These are phyloP conservation scores for Xylaria telfairii DNA, from an alignment of 495 filamentous ascomycete genomes.

Conservation along the genomic window DNA sequence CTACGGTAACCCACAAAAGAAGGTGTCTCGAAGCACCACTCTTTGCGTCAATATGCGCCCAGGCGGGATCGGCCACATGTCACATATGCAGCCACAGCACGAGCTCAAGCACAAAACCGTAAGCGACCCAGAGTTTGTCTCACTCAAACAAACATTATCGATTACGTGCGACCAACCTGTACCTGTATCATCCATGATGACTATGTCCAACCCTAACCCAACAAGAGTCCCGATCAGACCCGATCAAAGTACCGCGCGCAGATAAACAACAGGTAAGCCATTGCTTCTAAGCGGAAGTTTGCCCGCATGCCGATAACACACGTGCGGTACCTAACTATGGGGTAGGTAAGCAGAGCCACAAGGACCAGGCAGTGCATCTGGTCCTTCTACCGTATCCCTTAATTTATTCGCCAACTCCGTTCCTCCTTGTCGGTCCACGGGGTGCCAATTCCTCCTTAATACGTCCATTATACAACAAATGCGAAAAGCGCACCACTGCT, in stretches of 20 bases:
- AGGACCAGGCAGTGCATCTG: not conserved
- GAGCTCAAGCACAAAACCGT: not conserved
- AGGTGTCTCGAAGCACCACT: not conserved
- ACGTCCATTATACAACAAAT: not conserved
- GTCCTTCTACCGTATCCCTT: not conserved
- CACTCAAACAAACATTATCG: not conserved
- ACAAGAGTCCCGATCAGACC: too few species aligned
- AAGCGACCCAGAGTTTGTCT: not conserved
- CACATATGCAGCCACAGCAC: constrained; percentile 9
- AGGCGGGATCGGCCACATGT: not conserved
- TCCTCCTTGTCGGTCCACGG: not conserved
- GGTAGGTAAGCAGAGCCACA: not conserved
- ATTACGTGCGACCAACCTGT: not conserved
- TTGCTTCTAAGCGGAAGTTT: not conserved
- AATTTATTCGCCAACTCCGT: not conserved
- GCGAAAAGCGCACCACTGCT: not conserved
- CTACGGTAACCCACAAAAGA: not conserved
- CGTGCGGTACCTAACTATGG: too few species aligned
- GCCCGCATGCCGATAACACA: not conserved
- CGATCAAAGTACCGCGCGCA: not conserved
- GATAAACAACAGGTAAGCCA: not conserved
- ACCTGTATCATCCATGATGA: too few species aligned
- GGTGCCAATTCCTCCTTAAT: not conserved
- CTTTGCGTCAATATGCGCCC: not conserved
- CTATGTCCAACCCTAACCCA: not conserved